These are phyloP conservation scores for Schrenkiella parvula DNA, from an alignment of 345 rosid genomes.

Conservation along the genomic window DNA sequence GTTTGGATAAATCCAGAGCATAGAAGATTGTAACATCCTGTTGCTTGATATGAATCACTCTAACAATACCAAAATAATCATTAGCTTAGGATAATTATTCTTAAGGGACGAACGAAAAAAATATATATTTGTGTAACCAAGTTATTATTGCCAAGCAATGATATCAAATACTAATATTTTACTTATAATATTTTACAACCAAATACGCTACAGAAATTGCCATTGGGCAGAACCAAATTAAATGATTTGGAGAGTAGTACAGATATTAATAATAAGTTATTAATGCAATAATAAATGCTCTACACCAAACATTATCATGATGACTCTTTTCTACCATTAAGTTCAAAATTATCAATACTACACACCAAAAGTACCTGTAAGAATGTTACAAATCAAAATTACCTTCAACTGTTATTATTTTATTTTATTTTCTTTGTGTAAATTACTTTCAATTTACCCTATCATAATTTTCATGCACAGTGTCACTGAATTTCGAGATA, in stretches of 20 bases:
- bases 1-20: slow-evolving; percentile 96
- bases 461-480: not conserved
- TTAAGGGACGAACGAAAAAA: not conserved
- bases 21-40: slow-evolving; percentile 95
- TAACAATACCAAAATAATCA: slow-evolving; percentile 6
- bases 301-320: slow-evolving; percentile 35
- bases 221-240: slow-evolving; percentile 23
- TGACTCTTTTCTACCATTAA: slow-evolving; percentile 29
- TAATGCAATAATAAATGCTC: slow-evolving; percentile 35
- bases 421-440: not conserved
- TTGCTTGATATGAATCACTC: slow-evolving; percentile 97
- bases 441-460: slow-evolving; percentile 11
- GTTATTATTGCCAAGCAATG: not conserved
- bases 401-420: not conserved
- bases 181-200: not conserved
- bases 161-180: not conserved
- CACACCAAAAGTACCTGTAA: slow-evolving; percentile 1
- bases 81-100: not conserved
- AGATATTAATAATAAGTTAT: slow-evolving; percentile 14
- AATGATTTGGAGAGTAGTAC: slow-evolving; percentile 33
- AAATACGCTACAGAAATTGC: not conserved
- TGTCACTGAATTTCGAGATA: slow-evolving; percentile 22
- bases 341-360: slow-evolving; percentile 9
- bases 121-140: not conserved
- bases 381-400: not conserved